phyloP scores from a whole-genome alignment of 192 early-diverging fungal species.

The Pilaira anomala region DNA sequence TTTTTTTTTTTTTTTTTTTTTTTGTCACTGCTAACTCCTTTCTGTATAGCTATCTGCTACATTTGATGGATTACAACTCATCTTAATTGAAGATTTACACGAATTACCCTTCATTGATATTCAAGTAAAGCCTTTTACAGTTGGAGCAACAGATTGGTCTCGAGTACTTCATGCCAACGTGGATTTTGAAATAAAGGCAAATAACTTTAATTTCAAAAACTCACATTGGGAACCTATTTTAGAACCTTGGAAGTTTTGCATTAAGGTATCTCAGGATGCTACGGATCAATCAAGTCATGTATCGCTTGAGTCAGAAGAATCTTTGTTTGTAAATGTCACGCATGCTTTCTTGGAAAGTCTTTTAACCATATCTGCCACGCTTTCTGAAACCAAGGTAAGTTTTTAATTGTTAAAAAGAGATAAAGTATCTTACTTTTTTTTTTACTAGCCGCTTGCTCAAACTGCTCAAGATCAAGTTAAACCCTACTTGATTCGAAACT shows the following conservation, averaged over 20 bases:
- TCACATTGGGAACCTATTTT: constrained; percentile 91
- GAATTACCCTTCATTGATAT: constrained; percentile 79
- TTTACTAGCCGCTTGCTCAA: constrained; percentile 20
- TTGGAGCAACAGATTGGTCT: constrained; percentile 74
- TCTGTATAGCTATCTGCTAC: constrained; percentile 25
- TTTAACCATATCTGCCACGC: constrained; percentile 34
- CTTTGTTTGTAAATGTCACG: constrained; percentile 70
- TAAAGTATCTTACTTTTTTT: not conserved
- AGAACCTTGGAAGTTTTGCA: constrained; percentile 67
- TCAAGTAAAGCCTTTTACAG: constrained; percentile 60
- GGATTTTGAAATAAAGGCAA: constrained; percentile 57
- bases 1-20: no score
- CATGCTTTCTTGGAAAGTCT: constrained; percentile 59
- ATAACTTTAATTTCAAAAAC: constrained; percentile 83
- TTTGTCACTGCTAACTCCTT: not conserved
- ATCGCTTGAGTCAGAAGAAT: constrained; percentile 57
- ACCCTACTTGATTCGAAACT: constrained; percentile 76
- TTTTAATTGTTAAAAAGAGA: not conserved
- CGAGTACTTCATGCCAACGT: constrained; percentile 51
- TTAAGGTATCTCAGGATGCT: constrained; percentile 35
- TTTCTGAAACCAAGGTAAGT: constrained; percentile 40
- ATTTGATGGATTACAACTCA: constrained; percentile 56
- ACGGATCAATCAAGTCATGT: constrained; percentile 36
- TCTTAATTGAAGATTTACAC: constrained; percentile 82
- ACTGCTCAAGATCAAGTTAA: constrained; percentile 13